A percentile compares a stretch with the other conserved stretches of the same genome.
Conservation (phyloP, 202 grass and related monocot species). For the Dendrocalamus latiflorus region DNA sequence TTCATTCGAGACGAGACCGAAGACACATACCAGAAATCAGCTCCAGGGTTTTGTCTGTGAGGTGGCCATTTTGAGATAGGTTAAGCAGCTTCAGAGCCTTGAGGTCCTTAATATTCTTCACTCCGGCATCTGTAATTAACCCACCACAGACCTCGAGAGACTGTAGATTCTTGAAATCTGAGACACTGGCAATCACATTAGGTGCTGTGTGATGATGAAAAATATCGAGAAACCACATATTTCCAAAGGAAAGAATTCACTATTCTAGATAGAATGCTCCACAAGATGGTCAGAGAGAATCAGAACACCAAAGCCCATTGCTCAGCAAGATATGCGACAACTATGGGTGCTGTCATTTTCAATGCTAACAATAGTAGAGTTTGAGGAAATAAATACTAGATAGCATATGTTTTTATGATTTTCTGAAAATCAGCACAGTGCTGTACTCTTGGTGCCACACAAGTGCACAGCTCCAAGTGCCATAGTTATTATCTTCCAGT, state of each 20-base stretch:
- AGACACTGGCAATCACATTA: no score
- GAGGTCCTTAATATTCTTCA: no score
- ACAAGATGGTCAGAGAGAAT: background rate
- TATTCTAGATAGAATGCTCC: background rate
- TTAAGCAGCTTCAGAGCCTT: no score
- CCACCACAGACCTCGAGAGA: no score
- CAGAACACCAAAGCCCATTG: background rate
- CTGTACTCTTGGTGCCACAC: background rate
- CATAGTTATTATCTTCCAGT: background rate
- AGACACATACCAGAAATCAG: no score
- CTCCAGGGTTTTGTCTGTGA: constrained; percentile 78
- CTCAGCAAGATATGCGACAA: background rate
- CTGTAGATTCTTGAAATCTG: no score
- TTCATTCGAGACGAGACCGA: no score
- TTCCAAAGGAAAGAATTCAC: background rate
- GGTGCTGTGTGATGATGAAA: no score
- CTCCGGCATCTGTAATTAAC: no score
- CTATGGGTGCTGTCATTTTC: background rate
- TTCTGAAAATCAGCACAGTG: background rate
- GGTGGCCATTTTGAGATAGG: no score
- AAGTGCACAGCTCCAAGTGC: background rate
- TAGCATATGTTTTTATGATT: background rate
- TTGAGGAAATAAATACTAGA: background rate
- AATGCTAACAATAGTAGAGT: background rate
- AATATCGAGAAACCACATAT: background rate